Conservation (phyloP, 176 grass and related monocot species). For the Pharus latifolius region DNA sequence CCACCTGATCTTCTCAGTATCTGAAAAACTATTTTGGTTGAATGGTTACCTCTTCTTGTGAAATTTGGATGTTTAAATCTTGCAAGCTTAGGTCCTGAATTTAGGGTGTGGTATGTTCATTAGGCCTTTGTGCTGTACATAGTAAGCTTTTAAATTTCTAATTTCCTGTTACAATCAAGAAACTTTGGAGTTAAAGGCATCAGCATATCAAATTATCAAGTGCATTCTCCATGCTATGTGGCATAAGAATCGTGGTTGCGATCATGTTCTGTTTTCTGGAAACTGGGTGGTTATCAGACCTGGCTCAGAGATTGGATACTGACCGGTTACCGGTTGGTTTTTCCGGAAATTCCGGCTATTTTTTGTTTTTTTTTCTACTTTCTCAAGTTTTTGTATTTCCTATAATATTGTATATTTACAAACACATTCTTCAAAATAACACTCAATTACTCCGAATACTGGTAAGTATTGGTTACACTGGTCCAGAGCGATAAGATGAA, state of each 20-base stretch:
- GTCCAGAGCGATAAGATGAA: no score
- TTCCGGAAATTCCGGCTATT: no score
- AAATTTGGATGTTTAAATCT: not conserved
- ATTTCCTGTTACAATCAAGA: slow-evolving; percentile 15
- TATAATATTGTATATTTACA: no score
- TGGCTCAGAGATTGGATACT: no score
- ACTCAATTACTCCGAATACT: no score
- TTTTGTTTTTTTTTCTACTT: no score
- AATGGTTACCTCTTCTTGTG: not conserved
- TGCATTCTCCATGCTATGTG: slow-evolving; percentile 2
- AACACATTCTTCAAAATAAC: no score
- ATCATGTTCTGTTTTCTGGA: not conserved
- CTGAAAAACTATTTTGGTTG: slow-evolving; percentile 19
- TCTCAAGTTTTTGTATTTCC: no score
- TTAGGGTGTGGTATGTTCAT: slow-evolving; percentile 11
- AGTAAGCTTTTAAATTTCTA: slow-evolving; percentile 15
- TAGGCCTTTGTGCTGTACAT: slow-evolving; percentile 23
- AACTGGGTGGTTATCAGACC: no score
- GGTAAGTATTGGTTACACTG: no score
- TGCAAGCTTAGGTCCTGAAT: no score
- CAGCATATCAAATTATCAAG: not conserved
- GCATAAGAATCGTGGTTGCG: slow-evolving; percentile 4
- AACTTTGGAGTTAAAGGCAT: not conserved
- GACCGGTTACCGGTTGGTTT: no score
- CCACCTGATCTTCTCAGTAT: slow-evolving; percentile 68